Percentiles rank a stretch among this genome's conserved stretches.
phyloP scores from a whole-genome alignment of 345 rosid species.

The Durio zibethinus region DNA sequence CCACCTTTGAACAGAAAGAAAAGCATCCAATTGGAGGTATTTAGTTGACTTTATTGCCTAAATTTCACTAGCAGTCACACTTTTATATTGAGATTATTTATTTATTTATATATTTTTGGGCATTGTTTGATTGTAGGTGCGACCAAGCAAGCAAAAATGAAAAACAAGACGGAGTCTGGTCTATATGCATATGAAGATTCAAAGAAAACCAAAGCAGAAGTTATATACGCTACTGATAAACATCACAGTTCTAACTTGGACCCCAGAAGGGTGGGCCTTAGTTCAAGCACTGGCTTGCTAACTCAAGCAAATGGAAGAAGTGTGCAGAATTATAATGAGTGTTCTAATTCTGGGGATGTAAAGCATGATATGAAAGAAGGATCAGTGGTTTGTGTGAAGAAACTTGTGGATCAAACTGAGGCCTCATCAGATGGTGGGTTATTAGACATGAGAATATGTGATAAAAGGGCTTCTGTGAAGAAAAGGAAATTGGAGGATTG shows the following conservation, averaged over 20 bases:
- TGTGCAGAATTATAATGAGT: conserved; percentile 17
- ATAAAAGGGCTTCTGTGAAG: conserved; percentile 26
- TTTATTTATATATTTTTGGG: conserved; percentile 14
- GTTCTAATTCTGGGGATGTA: conserved; percentile 26
- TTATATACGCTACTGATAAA: conserved; percentile 13
- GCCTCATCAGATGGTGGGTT: conserved; percentile 37
- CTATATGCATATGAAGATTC: conserved; percentile 28
- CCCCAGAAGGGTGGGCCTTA: conserved; percentile 15
- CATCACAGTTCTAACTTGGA: conserved; percentile 15
- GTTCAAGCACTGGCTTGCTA: conserved; percentile 19
- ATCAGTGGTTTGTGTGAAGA: conserved; percentile 28
- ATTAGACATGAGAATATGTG: conserved; percentile 30
- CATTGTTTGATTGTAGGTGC: conserved; percentile 29
- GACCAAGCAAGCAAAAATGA: conserved; percentile 31
- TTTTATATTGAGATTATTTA: background rate
- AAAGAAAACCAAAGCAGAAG: conserved; percentile 42
- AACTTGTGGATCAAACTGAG: conserved; percentile 36
- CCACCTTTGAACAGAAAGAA: conserved; percentile 17
- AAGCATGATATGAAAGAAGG: conserved; percentile 32
- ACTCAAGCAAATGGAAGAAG: conserved; percentile 25
- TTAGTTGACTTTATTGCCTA: conserved; percentile 2
- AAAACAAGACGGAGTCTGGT: conserved; percentile 41
- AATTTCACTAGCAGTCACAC: background rate
- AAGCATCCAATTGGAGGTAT: conserved; percentile 27
- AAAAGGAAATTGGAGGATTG: conserved; percentile 39